A percentile compares a stretch with the other conserved stretches of the same genome.
Conservation (phyloP, 805 yeast genomes). For the Cyberlindnera mississippiensis region DNA sequence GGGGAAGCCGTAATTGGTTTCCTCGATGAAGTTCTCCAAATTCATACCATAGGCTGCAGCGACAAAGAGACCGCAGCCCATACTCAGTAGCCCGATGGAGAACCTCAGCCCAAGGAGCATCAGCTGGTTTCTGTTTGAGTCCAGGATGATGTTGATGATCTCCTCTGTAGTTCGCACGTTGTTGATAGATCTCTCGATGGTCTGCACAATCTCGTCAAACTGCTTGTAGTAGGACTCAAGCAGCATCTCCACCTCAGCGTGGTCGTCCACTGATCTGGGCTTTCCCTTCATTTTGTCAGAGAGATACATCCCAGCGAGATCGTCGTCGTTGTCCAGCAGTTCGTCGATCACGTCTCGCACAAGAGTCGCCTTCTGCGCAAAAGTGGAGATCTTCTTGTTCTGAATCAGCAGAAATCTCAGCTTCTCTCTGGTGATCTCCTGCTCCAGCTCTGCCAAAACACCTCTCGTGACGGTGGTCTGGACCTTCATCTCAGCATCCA, state of each 20-base stretch:
- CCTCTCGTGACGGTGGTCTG: slow-evolving; percentile 73
- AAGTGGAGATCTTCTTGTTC: slow-evolving; percentile 78
- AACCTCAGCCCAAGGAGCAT: slow-evolving; percentile 84
- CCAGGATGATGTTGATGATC: slow-evolving; percentile 86
- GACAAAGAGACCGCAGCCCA: slow-evolving; percentile 75
- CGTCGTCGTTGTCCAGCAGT: slow-evolving; percentile 82
- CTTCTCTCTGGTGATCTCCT: slow-evolving; percentile 74
- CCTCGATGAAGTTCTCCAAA: slow-evolving; percentile 87
- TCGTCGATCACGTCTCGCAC: slow-evolving; percentile 85
- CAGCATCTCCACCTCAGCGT: slow-evolving; percentile 84
- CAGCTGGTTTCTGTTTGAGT: slow-evolving; percentile 88
- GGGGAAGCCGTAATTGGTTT: slow-evolving; percentile 63
- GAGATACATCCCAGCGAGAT: slow-evolving; percentile 73
- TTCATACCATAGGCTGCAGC: slow-evolving; percentile 97
- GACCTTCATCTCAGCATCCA: slow-evolving; percentile 83
- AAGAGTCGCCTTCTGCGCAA: slow-evolving; percentile 76
- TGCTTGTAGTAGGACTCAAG: slow-evolving; percentile 89
- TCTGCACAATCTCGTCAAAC: slow-evolving; percentile 91
- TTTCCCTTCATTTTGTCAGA: slow-evolving; percentile 51
- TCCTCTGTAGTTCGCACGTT: slow-evolving; percentile 93
- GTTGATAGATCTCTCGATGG: slow-evolving; percentile 69
- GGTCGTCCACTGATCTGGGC: slow-evolving; percentile 56
- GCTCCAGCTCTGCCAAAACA: slow-evolving; percentile 73
- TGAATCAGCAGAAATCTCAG: slow-evolving; percentile 76
- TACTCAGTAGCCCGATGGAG: slow-evolving; percentile 75